Conservation (phyloP, 2,329 filamentous ascomycete genomes). For the Colletotrichum neosansevieriae region DNA sequence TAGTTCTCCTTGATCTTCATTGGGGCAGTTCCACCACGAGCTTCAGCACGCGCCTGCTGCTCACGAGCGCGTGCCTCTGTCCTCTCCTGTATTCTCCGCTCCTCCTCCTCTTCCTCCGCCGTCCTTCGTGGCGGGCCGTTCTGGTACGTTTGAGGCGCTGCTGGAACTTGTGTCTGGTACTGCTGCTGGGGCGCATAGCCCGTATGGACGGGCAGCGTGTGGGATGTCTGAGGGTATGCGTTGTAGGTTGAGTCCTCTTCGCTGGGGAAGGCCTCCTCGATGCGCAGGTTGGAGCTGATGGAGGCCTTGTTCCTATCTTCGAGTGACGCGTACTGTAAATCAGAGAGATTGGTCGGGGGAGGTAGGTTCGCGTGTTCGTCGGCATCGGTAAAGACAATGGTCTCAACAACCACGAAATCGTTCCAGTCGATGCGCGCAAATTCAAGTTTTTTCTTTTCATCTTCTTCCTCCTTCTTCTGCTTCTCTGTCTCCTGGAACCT, state of each 20-base stretch:
- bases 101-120: conserved; percentile 71
- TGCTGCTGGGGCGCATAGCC: conserved; percentile 54
- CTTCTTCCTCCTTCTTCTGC: conserved; percentile 88
- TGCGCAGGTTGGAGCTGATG: conserved; percentile 82
- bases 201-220: conserved; percentile 60
- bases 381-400: conserved; percentile 88
- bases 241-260: conserved; percentile 75
- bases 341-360: conserved; percentile 87
- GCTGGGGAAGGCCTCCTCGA: conserved; percentile 95
- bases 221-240: conserved; percentile 56
- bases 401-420: conserved; percentile 96
- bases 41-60: conserved; percentile 83
- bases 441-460: conserved; percentile 80
- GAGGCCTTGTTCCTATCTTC: conserved; percentile 95
- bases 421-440: conserved; percentile 97
- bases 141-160: conserved; percentile 34
- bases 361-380: conserved; percentile 90
- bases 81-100: conserved; percentile 72
- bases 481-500: conserved; percentile 88
- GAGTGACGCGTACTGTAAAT: conserved; percentile 92
- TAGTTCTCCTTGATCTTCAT: conserved; percentile 97
- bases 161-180: conserved; percentile 49
- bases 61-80: conserved; percentile 71
- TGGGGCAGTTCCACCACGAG: conserved; percentile 73
- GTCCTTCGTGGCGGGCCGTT: conserved; percentile 50